Base-by-base conservation (phyloP, 257 asterid genomes). In the Osmanthus fragrans region DNA sequence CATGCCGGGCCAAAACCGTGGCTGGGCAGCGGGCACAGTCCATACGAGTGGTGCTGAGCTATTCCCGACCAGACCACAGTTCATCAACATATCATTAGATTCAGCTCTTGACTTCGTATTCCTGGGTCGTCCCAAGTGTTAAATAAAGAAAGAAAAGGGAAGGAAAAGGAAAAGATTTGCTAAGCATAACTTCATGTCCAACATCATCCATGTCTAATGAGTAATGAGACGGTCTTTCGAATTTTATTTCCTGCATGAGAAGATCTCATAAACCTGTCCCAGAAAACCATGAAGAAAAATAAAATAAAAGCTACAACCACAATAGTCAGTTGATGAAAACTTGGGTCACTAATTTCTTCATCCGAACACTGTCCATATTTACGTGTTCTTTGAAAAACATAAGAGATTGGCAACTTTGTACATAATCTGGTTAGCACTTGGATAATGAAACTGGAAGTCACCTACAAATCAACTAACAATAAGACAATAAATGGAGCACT, bases 401-500 rank as follows among this genome's bases (percentile, higher is more conserved):
- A 47, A 54, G 64, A 54, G 64, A 19, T 54, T 54, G 64, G 11
- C 11, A 54, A 54, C 64, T 54, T 8, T 19, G 64, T n/a, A 54
- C 64, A 54, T n/a, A 54, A n/a, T 54, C 27, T 18, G 12, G 27
- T 54, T 19, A 54, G 27, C 27, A 54, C 25, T 54, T 19, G 27
- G 25, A 54, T 54, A 6, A 6, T n/a, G 64, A n/a, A n/a, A 54
- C 23, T 54, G 64, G 27, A 19, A 54, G 64, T 54, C 64, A 54
- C 64, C 64, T 19, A 54, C 27, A 54, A 54, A 54, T 54, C 64
- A 54, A 1, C 64, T 54, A 19, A 67, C 39, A 51, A 54, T 70
- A 49, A 54, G 54, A 67, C 39, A 51, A 64, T 70, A 49, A 54
- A 42, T 36, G 70, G 25, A 77, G 71, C 34, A 36, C 45, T 74